These are phyloP conservation scores for Candida lessepsii DNA, from an alignment of 805 yeast genomes.

Conservation along the genomic window DNA sequence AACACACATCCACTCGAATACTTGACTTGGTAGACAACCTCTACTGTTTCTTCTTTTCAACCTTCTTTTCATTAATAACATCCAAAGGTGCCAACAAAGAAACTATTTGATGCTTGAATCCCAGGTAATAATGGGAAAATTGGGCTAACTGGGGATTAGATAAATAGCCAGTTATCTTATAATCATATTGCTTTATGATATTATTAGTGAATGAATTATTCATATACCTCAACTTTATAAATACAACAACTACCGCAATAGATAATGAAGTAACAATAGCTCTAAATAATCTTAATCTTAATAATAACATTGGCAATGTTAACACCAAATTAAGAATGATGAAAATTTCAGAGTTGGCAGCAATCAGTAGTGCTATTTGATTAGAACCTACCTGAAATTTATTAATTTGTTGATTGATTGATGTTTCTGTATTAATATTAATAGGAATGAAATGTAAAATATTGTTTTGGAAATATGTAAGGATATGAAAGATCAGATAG, in stretches of 20 bases:
- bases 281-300: constrained; percentile 24
- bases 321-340: constrained; percentile 24
- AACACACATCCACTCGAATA: too few relatives aligned
- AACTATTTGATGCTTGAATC: constrained; percentile 4
- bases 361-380: constrained; percentile 37
- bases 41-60: constrained; percentile 2
- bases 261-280: constrained; percentile 38
- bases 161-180: constrained; percentile 30
- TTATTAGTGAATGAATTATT: constrained; percentile 31
- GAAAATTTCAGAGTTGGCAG: constrained; percentile 37
- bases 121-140: constrained; percentile 6
- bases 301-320: constrained; percentile 25
- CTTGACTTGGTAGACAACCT: too few relatives aligned
- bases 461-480: constrained; percentile 38
- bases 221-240: constrained; percentile 36
- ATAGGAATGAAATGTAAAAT: constrained; percentile 35
- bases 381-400: constrained; percentile 31
- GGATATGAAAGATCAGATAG: constrained; percentile 37
- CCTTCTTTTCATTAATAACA: constrained; percentile 9
- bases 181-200: constrained; percentile 47
- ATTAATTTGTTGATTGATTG: constrained; percentile 26
- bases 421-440: constrained; percentile 27
- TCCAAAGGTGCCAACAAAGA: constrained; percentile 13
- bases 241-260: constrained; percentile 26
- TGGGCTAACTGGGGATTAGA: constrained; percentile 15